Evolutionary conservation across 2,329 filamentous ascomycete genomes (phyloP).

Genomic region (Fusarium hostae): DNA sequence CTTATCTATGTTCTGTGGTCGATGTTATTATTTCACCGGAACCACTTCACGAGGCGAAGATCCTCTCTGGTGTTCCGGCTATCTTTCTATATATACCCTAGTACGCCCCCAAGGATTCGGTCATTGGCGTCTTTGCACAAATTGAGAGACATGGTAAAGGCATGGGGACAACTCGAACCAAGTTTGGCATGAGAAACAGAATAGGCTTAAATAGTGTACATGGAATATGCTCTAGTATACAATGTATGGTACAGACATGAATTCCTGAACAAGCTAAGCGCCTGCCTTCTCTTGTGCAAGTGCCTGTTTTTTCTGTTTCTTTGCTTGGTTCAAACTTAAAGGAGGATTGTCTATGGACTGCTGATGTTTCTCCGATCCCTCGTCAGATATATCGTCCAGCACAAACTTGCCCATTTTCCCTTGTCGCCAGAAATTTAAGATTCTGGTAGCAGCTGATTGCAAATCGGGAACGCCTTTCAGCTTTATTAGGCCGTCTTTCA

Average conservation of each 20-base stretch:
- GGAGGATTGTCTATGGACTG: conserved; percentile 58
- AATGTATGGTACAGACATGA: conserved; percentile 22
- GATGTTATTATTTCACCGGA: conserved; percentile 12
- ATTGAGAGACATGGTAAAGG: conserved; percentile 20
- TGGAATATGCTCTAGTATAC: conserved; percentile 24
- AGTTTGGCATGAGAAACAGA: conserved; percentile 21
- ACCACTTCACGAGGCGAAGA: conserved; percentile 6
- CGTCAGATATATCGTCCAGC: conserved; percentile 78
- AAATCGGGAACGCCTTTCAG: conserved; percentile 77
- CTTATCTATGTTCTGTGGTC: conserved; percentile 21
- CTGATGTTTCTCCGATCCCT: conserved; percentile 63
- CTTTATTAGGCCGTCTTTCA: conserved; percentile 78
- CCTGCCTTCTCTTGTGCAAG: conserved; percentile 58
- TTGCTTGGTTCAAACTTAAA: conserved; percentile 75
- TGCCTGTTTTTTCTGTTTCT: conserved; percentile 72
- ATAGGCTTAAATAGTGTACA: conserved; percentile 35
- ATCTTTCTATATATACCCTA: conserved; percentile 36
- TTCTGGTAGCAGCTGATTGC: conserved; percentile 79
- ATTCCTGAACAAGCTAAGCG: conserved; percentile 37
- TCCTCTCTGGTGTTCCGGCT: conserved; percentile 20
- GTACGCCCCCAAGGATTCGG: conserved; percentile 13
- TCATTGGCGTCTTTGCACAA: conserved; percentile 26
- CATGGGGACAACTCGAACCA: conserved; percentile 7
- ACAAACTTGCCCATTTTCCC: conserved; percentile 81
- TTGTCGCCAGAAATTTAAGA: conserved; percentile 83